Percentiles rank a stretch among this genome's conserved stretches.
Evolutionary conservation across 441 rosid species (phyloP).

Genomic region (Arabidopsis hybrid): DNA sequence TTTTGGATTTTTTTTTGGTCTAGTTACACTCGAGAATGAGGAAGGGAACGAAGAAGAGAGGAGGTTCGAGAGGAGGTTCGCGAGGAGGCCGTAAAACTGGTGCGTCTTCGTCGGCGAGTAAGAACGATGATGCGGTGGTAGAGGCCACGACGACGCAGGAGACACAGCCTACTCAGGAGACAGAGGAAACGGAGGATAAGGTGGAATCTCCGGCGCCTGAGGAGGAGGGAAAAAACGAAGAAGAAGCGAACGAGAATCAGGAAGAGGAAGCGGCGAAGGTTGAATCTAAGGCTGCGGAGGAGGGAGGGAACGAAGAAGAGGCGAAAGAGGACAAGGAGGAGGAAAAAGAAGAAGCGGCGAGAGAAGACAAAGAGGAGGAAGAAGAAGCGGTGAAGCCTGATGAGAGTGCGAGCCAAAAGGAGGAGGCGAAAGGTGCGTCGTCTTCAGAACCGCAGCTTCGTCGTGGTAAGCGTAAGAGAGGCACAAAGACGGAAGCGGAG

Average conservation of each 20-base stretch:
- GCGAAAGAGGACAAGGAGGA: too few species aligned
- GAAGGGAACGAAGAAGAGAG: conserved; percentile 59
- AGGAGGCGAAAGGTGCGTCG: conserved; percentile 41
- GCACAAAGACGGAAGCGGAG: neutral
- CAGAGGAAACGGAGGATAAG: conserved; percentile 17
- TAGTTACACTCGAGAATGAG: conserved; percentile 46
- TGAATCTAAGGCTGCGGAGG: neutral
- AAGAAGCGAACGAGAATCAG: conserved; percentile 9
- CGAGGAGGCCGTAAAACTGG: conserved; percentile 41
- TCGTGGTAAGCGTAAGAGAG: conserved; percentile 29
- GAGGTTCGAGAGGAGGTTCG: conserved; percentile 44
- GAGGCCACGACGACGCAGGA: conserved; percentile 3
- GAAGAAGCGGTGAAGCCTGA: too few species aligned
- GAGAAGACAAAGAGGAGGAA: too few species aligned
- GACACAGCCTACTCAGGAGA: conserved; percentile 22
- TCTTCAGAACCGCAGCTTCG: conserved; percentile 43
- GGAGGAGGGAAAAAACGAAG: neutral
- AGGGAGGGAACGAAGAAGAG: neutral
- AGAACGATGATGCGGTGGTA: conserved; percentile 6
- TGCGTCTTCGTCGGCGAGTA: conserved; percentile 38
- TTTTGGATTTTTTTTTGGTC: neutral
- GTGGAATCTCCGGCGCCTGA: neutral
- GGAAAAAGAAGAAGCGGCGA: too few species aligned
- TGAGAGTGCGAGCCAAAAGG: too few species aligned
- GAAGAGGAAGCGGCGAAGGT: conserved; percentile 11